A percentile compares a stretch with the other conserved stretches of the same genome.
Evolutionary conservation across 257 asterid genomes (phyloP).

Genomic region (Echium plantagineum): DNA sequence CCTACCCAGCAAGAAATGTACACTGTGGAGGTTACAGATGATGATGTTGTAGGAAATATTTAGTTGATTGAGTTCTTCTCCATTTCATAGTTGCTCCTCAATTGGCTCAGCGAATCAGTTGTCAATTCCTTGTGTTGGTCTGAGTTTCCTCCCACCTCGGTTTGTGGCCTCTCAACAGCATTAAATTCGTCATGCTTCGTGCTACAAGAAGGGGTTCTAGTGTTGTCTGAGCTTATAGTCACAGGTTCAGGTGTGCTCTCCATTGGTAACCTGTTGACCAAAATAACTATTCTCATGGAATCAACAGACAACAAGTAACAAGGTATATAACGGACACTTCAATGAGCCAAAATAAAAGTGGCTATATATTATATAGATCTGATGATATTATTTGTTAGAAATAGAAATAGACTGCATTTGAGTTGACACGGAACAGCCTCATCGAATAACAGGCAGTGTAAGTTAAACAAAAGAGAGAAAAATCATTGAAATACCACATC

Average conservation of each 20-base stretch:
- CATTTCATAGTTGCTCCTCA: conserved; percentile 14
- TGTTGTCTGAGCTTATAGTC: conserved; percentile 15
- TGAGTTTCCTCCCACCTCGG: conserved; percentile 8
- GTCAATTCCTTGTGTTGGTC: conserved; percentile 14
- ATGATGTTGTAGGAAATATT: too few relatives aligned
- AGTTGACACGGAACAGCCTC: too few relatives aligned
- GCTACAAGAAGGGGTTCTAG: conserved; percentile 21
- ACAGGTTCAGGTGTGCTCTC: conserved; percentile 28
- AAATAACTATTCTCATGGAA: not conserved
- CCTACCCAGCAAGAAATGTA: not conserved
- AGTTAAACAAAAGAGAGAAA: too few relatives aligned
- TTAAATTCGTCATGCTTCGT: conserved; percentile 7
- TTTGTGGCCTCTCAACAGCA: conserved; percentile 8
- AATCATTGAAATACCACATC: too few relatives aligned
- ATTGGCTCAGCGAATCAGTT: conserved; percentile 16
- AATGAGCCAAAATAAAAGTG: too few relatives aligned
- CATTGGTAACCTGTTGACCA: conserved; percentile 16
- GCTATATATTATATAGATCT: too few relatives aligned
- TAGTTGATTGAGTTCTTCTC: conserved; percentile 8
- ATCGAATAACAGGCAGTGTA: too few relatives aligned
- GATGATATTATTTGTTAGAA: too few relatives aligned
- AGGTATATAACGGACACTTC: too few relatives aligned
- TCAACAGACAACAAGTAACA: too few relatives aligned
- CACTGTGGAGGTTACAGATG: not conserved
- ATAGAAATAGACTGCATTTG: too few relatives aligned